Percentiles rank a stretch among this genome's conserved stretches.
phyloP scores from a whole-genome alignment of 2,329 filamentous ascomycete species.

The Didymellaceae sp. region DNA sequence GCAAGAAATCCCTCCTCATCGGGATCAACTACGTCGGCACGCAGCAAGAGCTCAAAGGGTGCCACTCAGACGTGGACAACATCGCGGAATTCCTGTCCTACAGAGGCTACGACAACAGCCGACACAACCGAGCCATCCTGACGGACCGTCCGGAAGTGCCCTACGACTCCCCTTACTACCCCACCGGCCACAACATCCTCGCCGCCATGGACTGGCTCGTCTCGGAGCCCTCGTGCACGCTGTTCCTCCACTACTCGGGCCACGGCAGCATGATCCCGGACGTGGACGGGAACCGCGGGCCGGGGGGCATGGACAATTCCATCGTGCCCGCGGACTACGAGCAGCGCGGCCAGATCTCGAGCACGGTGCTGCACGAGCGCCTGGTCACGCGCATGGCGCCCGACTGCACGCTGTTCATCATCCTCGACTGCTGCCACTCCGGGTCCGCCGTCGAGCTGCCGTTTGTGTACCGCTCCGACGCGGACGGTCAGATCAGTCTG shows the following conservation, averaged over 20 bases:
- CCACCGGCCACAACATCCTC: slow-evolving; percentile 54
- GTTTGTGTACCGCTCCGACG: slow-evolving; percentile 63
- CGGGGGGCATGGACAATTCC: slow-evolving; percentile 54
- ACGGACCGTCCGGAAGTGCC: slow-evolving; percentile 48
- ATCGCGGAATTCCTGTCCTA: slow-evolving; percentile 55
- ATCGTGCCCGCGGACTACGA: slow-evolving; percentile 63
- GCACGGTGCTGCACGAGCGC: slow-evolving; percentile 58
- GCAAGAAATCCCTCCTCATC: slow-evolving; percentile 59
- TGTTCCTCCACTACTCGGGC: slow-evolving; percentile 66
- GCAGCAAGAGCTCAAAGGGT: slow-evolving; percentile 55
- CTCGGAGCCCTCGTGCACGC: slow-evolving; percentile 57
- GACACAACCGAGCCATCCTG: slow-evolving; percentile 54
- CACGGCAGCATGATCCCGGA: slow-evolving; percentile 63
- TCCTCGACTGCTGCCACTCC: slow-evolving; percentile 69
- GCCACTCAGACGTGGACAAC: slow-evolving; percentile 59
- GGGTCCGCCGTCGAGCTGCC: slow-evolving; percentile 66
- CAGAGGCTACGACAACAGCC: slow-evolving; percentile 52
- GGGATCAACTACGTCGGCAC: slow-evolving; percentile 60
- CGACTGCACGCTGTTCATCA: slow-evolving; percentile 59
- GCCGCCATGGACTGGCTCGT: slow-evolving; percentile 66
- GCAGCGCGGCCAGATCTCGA: slow-evolving; percentile 60
- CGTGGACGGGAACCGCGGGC: slow-evolving; percentile 47
- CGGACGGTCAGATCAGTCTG: slow-evolving; percentile 62
- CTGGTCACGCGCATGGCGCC: slow-evolving; percentile 61
- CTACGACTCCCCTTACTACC: slow-evolving; percentile 43